phyloP scores from a whole-genome alignment of 2,329 filamentous ascomycete species.

The Colletotrichum melonis region DNA sequence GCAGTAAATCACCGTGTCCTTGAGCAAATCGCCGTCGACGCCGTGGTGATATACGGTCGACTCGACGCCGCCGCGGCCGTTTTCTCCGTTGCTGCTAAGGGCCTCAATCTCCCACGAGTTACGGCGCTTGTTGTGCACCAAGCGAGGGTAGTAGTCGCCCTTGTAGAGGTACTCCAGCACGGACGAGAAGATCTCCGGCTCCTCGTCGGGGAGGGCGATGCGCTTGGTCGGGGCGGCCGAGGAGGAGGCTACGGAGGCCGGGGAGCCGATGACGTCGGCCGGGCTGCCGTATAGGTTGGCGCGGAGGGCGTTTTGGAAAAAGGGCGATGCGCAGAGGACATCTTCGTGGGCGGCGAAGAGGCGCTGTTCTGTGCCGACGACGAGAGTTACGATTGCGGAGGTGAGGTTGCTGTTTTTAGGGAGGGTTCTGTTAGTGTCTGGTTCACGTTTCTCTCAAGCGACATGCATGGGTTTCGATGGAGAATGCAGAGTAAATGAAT shows the following conservation, averaged over 20 bases:
- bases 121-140: constrained; percentile 83
- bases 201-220: constrained; percentile 84
- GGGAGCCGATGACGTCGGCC: constrained; percentile 52
- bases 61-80: constrained; percentile 62
- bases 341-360: constrained; percentile 94
- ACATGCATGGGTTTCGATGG: neutral
- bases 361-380: constrained; percentile 83
- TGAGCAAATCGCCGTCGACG: constrained; percentile 76
- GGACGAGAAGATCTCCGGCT: constrained; percentile 90
- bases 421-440: constrained; percentile 21
- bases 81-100: constrained; percentile 52
- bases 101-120: constrained; percentile 87
- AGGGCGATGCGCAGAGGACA: constrained; percentile 81
- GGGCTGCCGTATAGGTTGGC: constrained; percentile 68
- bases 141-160: constrained; percentile 89
- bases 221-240: constrained; percentile 61
- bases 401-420: constrained; percentile 60
- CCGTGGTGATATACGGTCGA: constrained; percentile 77
- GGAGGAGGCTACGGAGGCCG: neutral
- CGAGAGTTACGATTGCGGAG: constrained; percentile 81
- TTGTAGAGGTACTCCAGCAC: constrained; percentile 94
- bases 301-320: constrained; percentile 76
- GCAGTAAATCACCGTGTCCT: constrained; percentile 93
- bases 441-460: neutral
- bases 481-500: neutral